These are phyloP conservation scores for Penicillium diatomitis DNA, from an alignment of 495 filamentous ascomycete species.

Conservation along the genomic window DNA sequence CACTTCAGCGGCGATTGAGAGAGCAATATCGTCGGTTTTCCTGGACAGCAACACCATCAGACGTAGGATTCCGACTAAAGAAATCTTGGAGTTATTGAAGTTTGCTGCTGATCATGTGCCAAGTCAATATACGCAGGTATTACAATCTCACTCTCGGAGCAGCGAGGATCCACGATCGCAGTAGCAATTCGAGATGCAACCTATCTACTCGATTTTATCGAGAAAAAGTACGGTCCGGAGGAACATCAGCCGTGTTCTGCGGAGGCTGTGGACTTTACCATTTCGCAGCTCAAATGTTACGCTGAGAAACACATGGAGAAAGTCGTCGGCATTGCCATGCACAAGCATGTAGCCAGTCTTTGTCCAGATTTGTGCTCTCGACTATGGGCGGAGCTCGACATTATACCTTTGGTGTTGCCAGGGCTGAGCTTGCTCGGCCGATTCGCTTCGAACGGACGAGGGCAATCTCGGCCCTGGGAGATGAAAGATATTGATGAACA, in stretches of 20 bases:
- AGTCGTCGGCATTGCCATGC: slow-evolving; percentile 49
- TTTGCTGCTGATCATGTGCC: not conserved
- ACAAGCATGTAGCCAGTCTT: slow-evolving; percentile 36
- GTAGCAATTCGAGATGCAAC: slow-evolving; percentile 69
- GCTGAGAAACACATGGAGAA: slow-evolving; percentile 56
- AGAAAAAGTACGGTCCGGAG: slow-evolving; percentile 37
- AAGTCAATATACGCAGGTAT: slow-evolving; percentile 59
- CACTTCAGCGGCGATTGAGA: slow-evolving; percentile 24
- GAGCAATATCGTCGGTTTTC: slow-evolving; percentile 16
- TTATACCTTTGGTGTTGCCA: slow-evolving; percentile 55
- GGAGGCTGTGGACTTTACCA: slow-evolving; percentile 43
- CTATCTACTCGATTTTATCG: slow-evolving; percentile 68
- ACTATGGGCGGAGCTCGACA: slow-evolving; percentile 75
- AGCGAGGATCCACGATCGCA: slow-evolving; percentile 46
- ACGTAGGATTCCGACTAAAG: slow-evolving; percentile 7
- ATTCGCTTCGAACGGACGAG: slow-evolving; percentile 4
- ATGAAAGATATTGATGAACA: slow-evolving; percentile 65
- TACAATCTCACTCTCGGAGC: slow-evolving; percentile 42
- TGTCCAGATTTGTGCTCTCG: slow-evolving; percentile 53
- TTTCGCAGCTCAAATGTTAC: slow-evolving; percentile 45
- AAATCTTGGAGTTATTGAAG: not conserved
- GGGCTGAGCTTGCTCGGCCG: slow-evolving; percentile 17
- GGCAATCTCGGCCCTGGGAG: slow-evolving; percentile 26
- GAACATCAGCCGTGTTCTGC: slow-evolving; percentile 22
- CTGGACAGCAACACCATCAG: slow-evolving; percentile 13